Evolutionary conservation across 2,329 filamentous ascomycete genomes (phyloP), one percentile per base, ranked within the genome.

Genomic region (Ophiostoma ips): DNA sequence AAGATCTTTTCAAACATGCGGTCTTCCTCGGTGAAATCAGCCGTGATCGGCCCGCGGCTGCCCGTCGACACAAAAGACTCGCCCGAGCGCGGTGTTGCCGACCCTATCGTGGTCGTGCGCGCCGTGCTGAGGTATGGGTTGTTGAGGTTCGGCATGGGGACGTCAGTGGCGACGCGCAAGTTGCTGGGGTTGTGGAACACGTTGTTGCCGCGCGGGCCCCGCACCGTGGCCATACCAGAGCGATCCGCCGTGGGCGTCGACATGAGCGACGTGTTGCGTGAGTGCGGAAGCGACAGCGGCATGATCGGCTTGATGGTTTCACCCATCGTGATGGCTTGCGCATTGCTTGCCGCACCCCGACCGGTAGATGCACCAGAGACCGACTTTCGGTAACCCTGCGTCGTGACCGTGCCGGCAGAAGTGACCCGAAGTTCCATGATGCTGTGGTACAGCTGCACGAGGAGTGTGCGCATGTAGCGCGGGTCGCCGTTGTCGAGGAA

Each of bases 1-100:
- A 86, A 94, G 19, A 95, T 87, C 54, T 73, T 78, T 55, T 94
- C 89, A 57, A 95, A 95, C 28, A 81, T 75, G 15, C 77, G 75
- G 58, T 94, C 87, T 55, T 94, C 87, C 55, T 87, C 84, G 2
- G 75, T 76, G 46, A 81, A 77, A 47, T 87, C 84, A 10, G 69
- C 73, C 41, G 77, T 63, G 8, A 70, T 67, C 8, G 34, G 31
- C 44, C 71, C 71, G 40, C 73, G 72, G 38, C 74, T 70, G 30
- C 70, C 68, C 49, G 71, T 68, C 0, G 81, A 79, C 2, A 71
- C 73, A 61, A 92, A 94, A 0, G 85, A 87, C 59, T 94, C 87
- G 40, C 83, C 84, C 8, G 87, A 94, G 21, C 85, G 80, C 43
- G 87, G 87, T 1, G 87, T 94, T n/a, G 73, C 74, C 55, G 67